Evolutionary conservation across 2,329 filamentous ascomycete genomes (phyloP), one percentile per base, ranked within the genome.

Genomic region (Colletotrichum higginsianum): DNA sequence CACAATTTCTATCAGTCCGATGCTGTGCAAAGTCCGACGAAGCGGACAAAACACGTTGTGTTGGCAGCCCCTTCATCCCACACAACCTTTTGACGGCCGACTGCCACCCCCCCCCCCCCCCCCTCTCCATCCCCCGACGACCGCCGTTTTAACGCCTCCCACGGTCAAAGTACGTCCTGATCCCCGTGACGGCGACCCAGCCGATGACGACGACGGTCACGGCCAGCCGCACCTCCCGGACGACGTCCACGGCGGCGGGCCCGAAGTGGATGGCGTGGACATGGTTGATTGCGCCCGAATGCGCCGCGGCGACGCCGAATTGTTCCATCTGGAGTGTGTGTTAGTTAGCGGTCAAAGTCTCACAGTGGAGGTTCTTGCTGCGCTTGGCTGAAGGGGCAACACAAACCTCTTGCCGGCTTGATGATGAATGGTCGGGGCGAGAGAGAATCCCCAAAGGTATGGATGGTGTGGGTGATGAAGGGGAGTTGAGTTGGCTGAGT

Each of bases 251-350:
- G 38, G 58, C 67, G 30, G 42, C 61, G 6, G 66, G 69, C 7
- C 64, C 66, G 40, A 72, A 60, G 46, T 72, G 53, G 26, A 72
- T 63, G 46, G 52, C 21, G 47, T 72, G 69, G 40, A 72, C 35
- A 47, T 72, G 69, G 58, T 72, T 64, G 58, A 72, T 72, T 4
- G 69, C 65, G 53, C 69, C 69, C n/a, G 69, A 72, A 8, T 72
- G 69, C 38, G 60, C 47, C n/a, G 69, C 9, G 0, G 66, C 49
- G 23, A 72, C 46, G 13, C 58, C 69, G 26, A 72, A 72, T 9
- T 72, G 65, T 21, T 72, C 69, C 69, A 72, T 72, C 69, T 71
- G 2, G 6, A 1, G 5, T 8, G 6, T 4, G 12, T 13, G 16
- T 16, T 2, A 18, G 44, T n/a, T 30, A 42, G 38, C 40, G 3